A percentile compares a stretch with the other conserved stretches of the same genome.
Conservation (phyloP, 805 yeast genomes). For the Torulaspora quercuum region DNA sequence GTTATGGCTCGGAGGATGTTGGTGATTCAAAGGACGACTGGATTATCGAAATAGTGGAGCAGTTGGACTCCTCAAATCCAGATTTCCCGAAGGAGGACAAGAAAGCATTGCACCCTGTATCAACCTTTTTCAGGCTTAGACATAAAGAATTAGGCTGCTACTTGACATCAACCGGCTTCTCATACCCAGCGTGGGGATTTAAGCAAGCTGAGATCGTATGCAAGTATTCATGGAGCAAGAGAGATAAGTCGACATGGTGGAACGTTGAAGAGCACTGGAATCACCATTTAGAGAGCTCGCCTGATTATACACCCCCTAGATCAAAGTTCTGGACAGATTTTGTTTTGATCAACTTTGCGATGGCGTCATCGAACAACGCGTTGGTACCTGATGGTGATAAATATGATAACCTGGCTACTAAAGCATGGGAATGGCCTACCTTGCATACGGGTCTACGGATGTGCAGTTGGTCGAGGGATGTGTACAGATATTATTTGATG, state of each 20-base stretch:
- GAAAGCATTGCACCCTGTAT: constrained; percentile 65
- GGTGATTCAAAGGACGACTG: constrained; percentile 79
- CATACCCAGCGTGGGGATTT: constrained; percentile 96
- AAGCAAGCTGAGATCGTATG: constrained; percentile 96
- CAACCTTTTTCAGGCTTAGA: constrained; percentile 76
- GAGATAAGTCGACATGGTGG: constrained; percentile 89
- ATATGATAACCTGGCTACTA: constrained; percentile 64
- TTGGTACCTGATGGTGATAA: constrained; percentile 75
- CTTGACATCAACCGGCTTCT: constrained; percentile 74
- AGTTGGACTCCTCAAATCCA: constrained; percentile 40
- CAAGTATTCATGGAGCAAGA: constrained; percentile 56
- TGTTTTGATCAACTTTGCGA: constrained; percentile 69
- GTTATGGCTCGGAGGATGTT: constrained; percentile 60
- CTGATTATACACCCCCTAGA: constrained; percentile 51
- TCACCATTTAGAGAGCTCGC: constrained; percentile 52
- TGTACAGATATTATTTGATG: constrained; percentile 59
- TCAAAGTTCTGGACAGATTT: constrained; percentile 77
- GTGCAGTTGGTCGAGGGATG: constrained; percentile 64
- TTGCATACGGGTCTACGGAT: constrained; percentile 69
- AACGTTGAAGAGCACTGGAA: constrained; percentile 71
- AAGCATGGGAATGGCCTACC: constrained; percentile 90
- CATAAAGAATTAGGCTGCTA: constrained; percentile 72
- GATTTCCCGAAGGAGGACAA: constrained; percentile 45
- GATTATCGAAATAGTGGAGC: constrained; percentile 67
- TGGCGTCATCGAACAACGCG: constrained; percentile 86